phyloP scores from a whole-genome alignment of 75 land plant species.

The Isoetes taiwanensis region DNA sequence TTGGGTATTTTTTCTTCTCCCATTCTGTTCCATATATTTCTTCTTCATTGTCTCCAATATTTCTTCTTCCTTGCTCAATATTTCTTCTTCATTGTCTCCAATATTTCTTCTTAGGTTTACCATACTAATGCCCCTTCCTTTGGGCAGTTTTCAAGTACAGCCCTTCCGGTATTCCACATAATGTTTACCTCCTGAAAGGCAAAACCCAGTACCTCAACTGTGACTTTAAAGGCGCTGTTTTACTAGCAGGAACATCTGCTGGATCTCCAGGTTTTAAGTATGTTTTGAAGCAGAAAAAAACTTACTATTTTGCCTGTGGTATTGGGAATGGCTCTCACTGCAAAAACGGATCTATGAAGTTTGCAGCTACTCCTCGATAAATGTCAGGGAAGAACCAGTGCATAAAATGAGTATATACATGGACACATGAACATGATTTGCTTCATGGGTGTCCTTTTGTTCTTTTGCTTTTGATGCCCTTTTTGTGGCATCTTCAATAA shows the following conservation, averaged over 20 bases:
- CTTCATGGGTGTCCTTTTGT: no score
- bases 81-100: background rate
- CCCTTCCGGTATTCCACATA: conserved; percentile 36
- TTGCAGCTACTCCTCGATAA: conserved; percentile 16
- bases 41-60: background rate
- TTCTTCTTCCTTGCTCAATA: background rate
- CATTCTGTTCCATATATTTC: background rate
- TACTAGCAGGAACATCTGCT: conserved; percentile 28
- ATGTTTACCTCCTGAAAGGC: conserved; percentile 33
- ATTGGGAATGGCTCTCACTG: conserved; percentile 36
- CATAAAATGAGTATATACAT: background rate
- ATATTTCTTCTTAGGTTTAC: conserved; percentile 1
- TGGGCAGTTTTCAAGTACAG: conserved; percentile 50
- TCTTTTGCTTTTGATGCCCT: no score
- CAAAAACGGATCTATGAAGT: conserved; percentile 44
- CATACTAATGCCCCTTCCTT: no score
- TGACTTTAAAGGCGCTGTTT: conserved; percentile 22
- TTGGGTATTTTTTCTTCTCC: conserved; percentile 21
- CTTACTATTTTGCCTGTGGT: conserved; percentile 46
- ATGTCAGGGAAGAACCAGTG: conserved; percentile 6
- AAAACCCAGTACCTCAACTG: conserved; percentile 22
- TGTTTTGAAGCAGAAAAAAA: conserved; percentile 19
- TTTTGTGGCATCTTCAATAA: no score
- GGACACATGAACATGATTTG: no score
- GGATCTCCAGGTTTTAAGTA: conserved; percentile 34